Base-by-base conservation (phyloP, 1,284 basidiomycete species). In the Cryptococcus sp. region DNA sequence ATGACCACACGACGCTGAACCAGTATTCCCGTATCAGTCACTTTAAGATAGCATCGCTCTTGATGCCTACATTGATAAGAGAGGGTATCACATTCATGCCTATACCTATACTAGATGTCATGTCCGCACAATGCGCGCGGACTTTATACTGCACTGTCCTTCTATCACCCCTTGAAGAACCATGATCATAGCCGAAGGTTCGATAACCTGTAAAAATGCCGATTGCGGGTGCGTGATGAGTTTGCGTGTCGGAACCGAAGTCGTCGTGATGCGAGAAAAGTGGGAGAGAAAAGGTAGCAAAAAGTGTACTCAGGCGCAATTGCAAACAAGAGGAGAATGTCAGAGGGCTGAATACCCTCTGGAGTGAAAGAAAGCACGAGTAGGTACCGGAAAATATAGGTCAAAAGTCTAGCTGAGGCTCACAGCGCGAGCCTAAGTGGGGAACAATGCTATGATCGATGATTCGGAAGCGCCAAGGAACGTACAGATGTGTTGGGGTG, bases 91-190 rank as follows among this genome's bases (percentile, higher is more conserved):
- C 30, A 35, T 35, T 35, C 30, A 35, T 35, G 30, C 30, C 30
- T 35, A 35, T 35, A 35, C 30, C 30, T 35, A 35, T 35, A 35
- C 30, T 35, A 35, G 30, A 35, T 35, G 30, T 35, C 30, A 35
- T 35, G 16, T 45, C 42, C 42, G 42, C 42, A 45, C 42, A 45
- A 45, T 45, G 42, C 42, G 42, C 42, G 42, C 42, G 22, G 42
- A 45, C 42, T 22, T 19, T 22, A 19, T 45, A 19, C 22, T 42
- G 41, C 16, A 19, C 19, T 45, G 42, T 45, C 22, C n/a, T 45
- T 19, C n/a, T 45, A n/a, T 22, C 42, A 45, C n/a, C 42, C 42
- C 42, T 19, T n/a, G 42, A 45, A 45, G 22, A 45, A 35, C 30
- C 30, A 35, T 35, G 30, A 35, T 35, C 30, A 35, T 35, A 35